phyloP scores from a whole-genome alignment of 1,284 basidiomycete species.

The Chalciporus piperatoides region DNA sequence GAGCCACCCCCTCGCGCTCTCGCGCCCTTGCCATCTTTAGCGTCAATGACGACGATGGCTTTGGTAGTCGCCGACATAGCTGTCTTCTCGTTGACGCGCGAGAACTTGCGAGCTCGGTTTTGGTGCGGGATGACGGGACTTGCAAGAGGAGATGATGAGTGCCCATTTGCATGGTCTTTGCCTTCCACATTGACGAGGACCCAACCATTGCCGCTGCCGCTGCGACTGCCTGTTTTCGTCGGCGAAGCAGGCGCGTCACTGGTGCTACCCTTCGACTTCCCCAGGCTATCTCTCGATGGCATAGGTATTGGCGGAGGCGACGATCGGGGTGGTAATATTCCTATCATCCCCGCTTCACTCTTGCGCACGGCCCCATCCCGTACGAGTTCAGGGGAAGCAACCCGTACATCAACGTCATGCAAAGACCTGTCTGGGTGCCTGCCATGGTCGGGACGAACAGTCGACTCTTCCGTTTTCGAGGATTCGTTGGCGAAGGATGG shows the following conservation, averaged over 20 bases:
- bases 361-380: conserved; percentile 39
- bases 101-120: conserved; percentile 27
- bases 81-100: conserved; percentile 25
- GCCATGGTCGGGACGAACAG: conserved; percentile 31
- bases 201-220: conserved; percentile 49
- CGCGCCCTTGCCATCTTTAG: conserved; percentile 43
- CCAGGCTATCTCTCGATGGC: conserved; percentile 24
- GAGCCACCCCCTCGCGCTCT: conserved; percentile 34
- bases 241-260: conserved; percentile 30
- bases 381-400: conserved; percentile 47
- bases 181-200: conserved; percentile 63
- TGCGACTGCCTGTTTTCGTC: conserved; percentile 35
- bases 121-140: conserved; percentile 31
- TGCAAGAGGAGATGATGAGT: conserved; percentile 24
- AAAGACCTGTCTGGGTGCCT: conserved; percentile 37
- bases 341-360: conserved; percentile 54
- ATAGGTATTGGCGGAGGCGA: conserved; percentile 27
- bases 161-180: conserved; percentile 32
- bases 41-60: conserved; percentile 57
- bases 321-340: conserved; percentile 37
- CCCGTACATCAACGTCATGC: conserved; percentile 45
- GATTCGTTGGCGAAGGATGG: conserved; percentile 21
- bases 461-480: conserved; percentile 29
- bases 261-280: conserved; percentile 25
- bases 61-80: conserved; percentile 49